Base-by-base conservation (phyloP, 331 rosid genomes). In the Rosa hybrid region DNA sequence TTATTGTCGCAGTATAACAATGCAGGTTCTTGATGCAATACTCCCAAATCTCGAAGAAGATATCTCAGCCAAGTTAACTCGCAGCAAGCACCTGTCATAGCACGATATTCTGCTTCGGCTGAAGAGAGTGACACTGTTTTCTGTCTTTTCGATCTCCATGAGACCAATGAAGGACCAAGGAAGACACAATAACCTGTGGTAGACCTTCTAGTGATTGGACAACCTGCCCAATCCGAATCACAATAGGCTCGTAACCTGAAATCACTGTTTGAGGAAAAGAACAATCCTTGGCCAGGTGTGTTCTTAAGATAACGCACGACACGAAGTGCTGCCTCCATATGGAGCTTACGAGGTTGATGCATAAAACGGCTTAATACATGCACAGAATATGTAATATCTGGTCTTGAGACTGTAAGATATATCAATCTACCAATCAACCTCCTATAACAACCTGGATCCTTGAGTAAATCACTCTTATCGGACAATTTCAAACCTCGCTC, bases 11-110 rank as follows among this genome's bases (percentile, higher is more conserved):
- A 75, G n/a, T 17, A 21, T 12, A 39, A 11, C 0, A 4, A 8
- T 0, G 17, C 0, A 0, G 44, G 7, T 8, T 2, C 2, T 12
- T 0, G 10, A 39, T 12, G 41, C 3, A 2, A 3, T 1, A 56
- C 3, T 1, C 5, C 14, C 4, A 56, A 12, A 12, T 75, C 69
- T 4, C 12, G 12, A 8, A 57, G 50, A 0, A 75, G 0, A 17
- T 11, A 10, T 2, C 38, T 1, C 1, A 79, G 16, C 77, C 77
- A 79, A 6, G 8, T n/a, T 3, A 70, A 0, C 8, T 78, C 77
- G 12, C 71, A 53, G 8, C 39, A 25, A 0, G 70, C 12, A 8
- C 50, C 13, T 0, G 60, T 17, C 69, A 68, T 51, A 1, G 71
- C 12, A 13, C n/a, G 42, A 16, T 78, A 78, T 6, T 78, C 13